Conservation (phyloP, 495 filamentous ascomycete species). For the Penicillium odoratum region DNA sequence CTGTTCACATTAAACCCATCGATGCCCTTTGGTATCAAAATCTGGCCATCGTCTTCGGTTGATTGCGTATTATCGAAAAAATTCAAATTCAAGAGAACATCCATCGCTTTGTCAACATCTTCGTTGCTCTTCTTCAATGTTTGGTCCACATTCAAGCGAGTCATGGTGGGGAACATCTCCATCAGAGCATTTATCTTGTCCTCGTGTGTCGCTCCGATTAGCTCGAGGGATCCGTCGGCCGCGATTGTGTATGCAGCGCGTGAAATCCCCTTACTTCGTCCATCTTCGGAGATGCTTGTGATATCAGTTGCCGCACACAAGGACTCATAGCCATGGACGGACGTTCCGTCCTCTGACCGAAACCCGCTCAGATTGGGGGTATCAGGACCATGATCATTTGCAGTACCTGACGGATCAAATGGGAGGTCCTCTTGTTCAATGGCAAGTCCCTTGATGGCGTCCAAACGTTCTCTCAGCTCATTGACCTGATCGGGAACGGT, state of each 20-base stretch:
- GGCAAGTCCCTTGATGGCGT: conserved; percentile 59
- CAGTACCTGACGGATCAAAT: conserved; percentile 75
- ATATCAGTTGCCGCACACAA: conserved; percentile 33
- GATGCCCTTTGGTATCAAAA: conserved; percentile 63
- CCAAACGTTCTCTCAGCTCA: conserved; percentile 53
- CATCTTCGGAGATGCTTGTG: conserved; percentile 34
- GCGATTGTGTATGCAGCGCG: conserved; percentile 32
- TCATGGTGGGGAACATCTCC: conserved; percentile 70
- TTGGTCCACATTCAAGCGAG: conserved; percentile 60
- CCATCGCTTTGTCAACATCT: conserved; percentile 67
- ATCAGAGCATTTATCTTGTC: conserved; percentile 57
- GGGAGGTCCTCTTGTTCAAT: conserved; percentile 63
- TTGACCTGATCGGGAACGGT: conserved; percentile 46
- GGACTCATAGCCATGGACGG: conserved; percentile 7
- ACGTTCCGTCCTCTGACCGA: conserved; percentile 1
- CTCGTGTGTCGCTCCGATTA: conserved; percentile 53
- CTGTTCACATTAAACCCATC: conserved; percentile 65
- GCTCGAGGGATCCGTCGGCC: conserved; percentile 33
- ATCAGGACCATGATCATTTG: conserved; percentile 25
- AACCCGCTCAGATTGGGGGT: conserved; percentile 8
- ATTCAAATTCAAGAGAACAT: conserved; percentile 75
- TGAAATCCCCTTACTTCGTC: not conserved
- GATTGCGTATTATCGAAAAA: conserved; percentile 62
- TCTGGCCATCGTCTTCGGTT: conserved; percentile 35
- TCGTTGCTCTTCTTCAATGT: conserved; percentile 63